Percentiles rank a stretch among this genome's conserved stretches.
Evolutionary conservation across 257 asterid genomes (phyloP).

Genomic region (Solanum ossicruentum): DNA sequence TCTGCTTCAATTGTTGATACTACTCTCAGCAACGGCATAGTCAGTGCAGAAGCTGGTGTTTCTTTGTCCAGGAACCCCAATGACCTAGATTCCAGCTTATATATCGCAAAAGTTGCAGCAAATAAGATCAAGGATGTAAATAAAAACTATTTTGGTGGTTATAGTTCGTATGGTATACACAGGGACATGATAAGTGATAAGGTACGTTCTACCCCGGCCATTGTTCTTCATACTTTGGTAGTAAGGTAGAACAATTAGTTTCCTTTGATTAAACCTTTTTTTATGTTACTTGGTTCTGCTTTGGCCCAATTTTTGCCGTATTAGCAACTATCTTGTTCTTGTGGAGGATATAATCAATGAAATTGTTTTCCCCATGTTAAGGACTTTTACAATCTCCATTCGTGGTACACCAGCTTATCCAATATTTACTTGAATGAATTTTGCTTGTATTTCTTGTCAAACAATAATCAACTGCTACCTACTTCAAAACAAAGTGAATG

Average conservation of each 20-base stretch:
- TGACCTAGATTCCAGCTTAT: background rate
- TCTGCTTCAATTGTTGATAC: background rate
- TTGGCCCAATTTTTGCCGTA: background rate
- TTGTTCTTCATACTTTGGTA: background rate
- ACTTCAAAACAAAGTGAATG: background rate
- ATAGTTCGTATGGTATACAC: constrained; percentile 89
- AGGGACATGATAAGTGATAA: constrained; percentile 95
- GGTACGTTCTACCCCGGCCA: constrained; percentile 28
- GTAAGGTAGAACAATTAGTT: background rate
- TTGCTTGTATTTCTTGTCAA: background rate
- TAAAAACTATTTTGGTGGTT: constrained; percentile 66
- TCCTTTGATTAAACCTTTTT: background rate
- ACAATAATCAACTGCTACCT: background rate
- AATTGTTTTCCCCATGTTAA: background rate
- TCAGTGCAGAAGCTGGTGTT: constrained; percentile 1
- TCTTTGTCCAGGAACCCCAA: background rate
- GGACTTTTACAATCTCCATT: background rate
- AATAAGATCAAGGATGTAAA: constrained; percentile 36
- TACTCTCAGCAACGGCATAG: constrained; percentile 4
- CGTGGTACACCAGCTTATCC: background rate
- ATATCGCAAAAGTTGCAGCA: constrained; percentile 18
- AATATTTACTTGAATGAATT: background rate
- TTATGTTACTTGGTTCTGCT: background rate
- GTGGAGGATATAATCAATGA: background rate
- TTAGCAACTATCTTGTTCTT: background rate